Conservation (phyloP, 306 rosid species). For the Calophaca sinica region DNA sequence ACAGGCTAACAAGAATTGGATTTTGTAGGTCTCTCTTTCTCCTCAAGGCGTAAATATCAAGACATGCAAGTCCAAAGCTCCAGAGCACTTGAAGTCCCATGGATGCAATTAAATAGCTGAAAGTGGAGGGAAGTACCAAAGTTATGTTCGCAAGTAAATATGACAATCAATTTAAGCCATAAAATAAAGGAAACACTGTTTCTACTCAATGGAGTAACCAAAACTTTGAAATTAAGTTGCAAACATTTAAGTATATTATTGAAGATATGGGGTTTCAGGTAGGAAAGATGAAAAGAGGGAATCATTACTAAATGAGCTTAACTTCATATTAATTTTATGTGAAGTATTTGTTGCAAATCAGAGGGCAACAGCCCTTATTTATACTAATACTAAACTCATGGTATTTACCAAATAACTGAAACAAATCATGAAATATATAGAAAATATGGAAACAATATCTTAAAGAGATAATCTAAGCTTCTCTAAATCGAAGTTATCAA, state of each 20-base stretch:
- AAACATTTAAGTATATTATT: not conserved
- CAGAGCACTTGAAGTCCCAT: slow-evolving; percentile 98
- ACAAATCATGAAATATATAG: too few relatives aligned
- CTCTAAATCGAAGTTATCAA: too few relatives aligned
- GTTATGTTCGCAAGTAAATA: slow-evolving; percentile 30
- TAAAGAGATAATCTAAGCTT: too few relatives aligned
- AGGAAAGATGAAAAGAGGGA: not conserved
- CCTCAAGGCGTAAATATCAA: slow-evolving; percentile 88
- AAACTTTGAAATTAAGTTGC: not conserved
- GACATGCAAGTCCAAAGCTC: slow-evolving; percentile 98
- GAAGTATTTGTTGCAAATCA: not conserved
- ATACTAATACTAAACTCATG: too few relatives aligned
- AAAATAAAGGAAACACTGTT: not conserved
- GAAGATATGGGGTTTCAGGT: not conserved
- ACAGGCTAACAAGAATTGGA: slow-evolving; percentile 91
- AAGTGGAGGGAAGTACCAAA: slow-evolving; percentile 37
- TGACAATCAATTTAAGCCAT: slow-evolving; percentile 18
- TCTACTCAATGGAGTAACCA: slow-evolving; percentile 1
- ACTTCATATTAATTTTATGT: not conserved
- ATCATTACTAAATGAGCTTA: too few relatives aligned
- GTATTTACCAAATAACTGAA: too few relatives aligned
- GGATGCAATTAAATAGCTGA: slow-evolving; percentile 95
- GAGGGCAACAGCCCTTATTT: not conserved
- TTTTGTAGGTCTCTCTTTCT: slow-evolving; percentile 85
- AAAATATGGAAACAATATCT: too few relatives aligned